These are phyloP conservation scores for Schizosaccharomyces versatilis DNA, from an alignment of 1,139 yeast genomes.

Conservation along the genomic window DNA sequence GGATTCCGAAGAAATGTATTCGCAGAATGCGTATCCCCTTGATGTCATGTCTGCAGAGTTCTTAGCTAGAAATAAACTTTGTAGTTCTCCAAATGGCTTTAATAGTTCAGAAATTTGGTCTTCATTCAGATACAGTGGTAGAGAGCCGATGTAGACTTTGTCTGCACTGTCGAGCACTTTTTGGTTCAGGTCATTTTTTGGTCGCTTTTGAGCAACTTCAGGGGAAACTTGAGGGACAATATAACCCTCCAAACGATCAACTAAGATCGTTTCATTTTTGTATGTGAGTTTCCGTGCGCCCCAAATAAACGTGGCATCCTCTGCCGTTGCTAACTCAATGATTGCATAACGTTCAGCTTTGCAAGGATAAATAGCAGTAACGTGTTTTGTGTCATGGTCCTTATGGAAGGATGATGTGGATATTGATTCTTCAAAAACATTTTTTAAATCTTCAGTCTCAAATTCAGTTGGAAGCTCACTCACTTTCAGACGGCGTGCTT, in stretches of 20 bases:
- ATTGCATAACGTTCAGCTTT: conserved; percentile 12
- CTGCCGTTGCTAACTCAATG: conserved; percentile 31
- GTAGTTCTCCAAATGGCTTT: conserved; percentile 22
- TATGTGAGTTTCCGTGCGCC: conserved; percentile 26
- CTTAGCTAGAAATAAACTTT: conserved; percentile 18
- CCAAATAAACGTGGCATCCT: conserved; percentile 37
- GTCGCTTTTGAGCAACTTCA: conserved; percentile 4
- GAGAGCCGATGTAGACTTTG: conserved; percentile 23
- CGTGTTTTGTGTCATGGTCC: conserved; percentile 6
- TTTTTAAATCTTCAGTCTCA: conserved; percentile 12
- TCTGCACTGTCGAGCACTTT: conserved; percentile 18
- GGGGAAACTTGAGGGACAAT: conserved; percentile 22
- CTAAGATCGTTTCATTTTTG: conserved; percentile 20
- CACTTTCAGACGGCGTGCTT: conserved; percentile 30
- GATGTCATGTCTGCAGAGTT: conserved; percentile 21
- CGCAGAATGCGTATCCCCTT: conserved; percentile 27
- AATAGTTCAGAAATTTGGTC: conserved; percentile 22
- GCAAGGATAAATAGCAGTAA: conserved; percentile 11
- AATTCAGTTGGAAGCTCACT: conserved; percentile 26
- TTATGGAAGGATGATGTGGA: conserved; percentile 14
- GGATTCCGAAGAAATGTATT: conserved; percentile 17
- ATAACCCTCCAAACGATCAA: conserved; percentile 43
- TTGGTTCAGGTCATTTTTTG: conserved; percentile 4
- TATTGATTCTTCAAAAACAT: conserved; percentile 13
- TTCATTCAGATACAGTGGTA: conserved; percentile 23